Base-by-base conservation (phyloP, 2,329 filamentous ascomycete genomes). In the Alternaria atra region DNA sequence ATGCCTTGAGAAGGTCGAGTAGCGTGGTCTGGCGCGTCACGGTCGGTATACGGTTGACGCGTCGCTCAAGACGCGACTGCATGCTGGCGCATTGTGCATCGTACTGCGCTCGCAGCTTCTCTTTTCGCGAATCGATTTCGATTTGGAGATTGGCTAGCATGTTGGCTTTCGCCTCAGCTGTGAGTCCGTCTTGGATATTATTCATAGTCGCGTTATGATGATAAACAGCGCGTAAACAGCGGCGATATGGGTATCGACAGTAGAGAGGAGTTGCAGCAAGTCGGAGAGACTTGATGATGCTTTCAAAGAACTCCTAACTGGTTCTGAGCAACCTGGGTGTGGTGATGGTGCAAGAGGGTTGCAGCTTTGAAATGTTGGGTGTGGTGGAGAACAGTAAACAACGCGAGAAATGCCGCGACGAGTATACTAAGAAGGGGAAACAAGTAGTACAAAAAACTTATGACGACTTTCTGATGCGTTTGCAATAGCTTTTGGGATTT, bases 21-120 rank as follows among this genome's bases (percentile, higher is more conserved):
- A 99, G 94, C 58, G 88, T 96, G 63, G 88, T 85, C 73, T 90
- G 91, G 61, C 94, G 89, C 65, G 97, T 81, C 15, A 89, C 86
- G 70, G 88, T 86, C 7, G 95, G 95, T 53, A 98, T 95, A 55
- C 95, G 90, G 76, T 97, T 97, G 77, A 98, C 87, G 80, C 95
- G 91, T 81, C 97, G 91, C 79, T 97, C 94, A 53, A 99, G 90
- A 63, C 94, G 90, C 61, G 93, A 90, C 63, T 91, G 88, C 39
- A 98, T 85, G 64, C 91, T 91, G 77, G 94, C 91, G 23, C 93
- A 91, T 79, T 97, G 94, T 9, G 96, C 86, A 60, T 91, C 90
- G 81, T 96, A 97, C 77, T 97, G 93, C 6, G 94, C 91, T 71
- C 94, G 89, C 63, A 98, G 84, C 78, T 94, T 93, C 70, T 94